Evolutionary conservation across 495 filamentous ascomycete genomes (phyloP), one percentile per base, ranked within the genome.

Genomic region (Thozetella sp.): DNA sequence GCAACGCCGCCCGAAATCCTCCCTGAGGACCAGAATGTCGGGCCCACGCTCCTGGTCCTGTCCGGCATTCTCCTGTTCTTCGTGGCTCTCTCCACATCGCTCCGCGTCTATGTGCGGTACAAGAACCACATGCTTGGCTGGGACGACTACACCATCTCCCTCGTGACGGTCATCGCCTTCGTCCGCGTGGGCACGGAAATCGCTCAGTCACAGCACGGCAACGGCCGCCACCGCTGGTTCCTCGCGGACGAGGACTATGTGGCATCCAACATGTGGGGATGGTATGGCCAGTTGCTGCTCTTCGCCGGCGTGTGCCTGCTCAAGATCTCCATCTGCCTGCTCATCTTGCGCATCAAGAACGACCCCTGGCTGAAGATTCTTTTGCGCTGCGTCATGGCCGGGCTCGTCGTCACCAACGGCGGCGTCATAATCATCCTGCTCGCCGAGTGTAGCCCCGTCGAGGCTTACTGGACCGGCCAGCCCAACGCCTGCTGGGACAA

Each of bases 301-400:
- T 69, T 72, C 55, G 30, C 53, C 25, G 34, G 45, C 55, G 60
- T 73, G 51, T 63, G 61, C 46, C 20, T 69, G 22, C 46, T 70
- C 52, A 70, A 70, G 55, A 62, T 60, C n/a, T 65, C 67, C 37
- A 64, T 66, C 53, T 65, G 55, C 58, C 56, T 72, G 30, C 52
- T 69, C 26, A 57, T 70, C 53, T 58, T 67, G 2, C 65, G 65
- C 22, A 64, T 67, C 55, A 67, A 64, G 53, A 51, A 67, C 54
- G 63, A 60, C 37, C 27, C 27, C 50, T 51, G 55, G 26, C 51
- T 65, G 54, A 56, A 52, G 45, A 27, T 34, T 13, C 25, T 62
- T 3, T 25, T 69, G 4, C 64, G 57, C 34, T 51, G 30, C 27
- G 58, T 65, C 30, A 63, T 65, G 60, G 55, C 51, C 22, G 67